Evolutionary conservation across 345 rosid genomes (phyloP), one percentile per base, ranked within the genome.

Genomic region (Camelina hispida): DNA sequence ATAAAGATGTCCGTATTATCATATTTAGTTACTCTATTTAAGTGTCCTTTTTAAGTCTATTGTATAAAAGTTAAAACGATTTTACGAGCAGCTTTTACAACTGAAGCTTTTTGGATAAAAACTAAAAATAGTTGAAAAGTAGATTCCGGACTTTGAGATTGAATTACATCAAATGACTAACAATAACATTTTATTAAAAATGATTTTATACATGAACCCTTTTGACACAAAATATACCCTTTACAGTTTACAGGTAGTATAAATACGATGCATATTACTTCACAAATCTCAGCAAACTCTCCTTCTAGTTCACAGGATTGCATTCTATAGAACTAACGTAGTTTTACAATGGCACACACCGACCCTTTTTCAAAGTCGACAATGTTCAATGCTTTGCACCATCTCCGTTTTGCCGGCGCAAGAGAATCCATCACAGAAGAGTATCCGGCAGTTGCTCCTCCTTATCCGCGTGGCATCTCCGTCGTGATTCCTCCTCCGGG

Each of bases 61-160:
- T 67, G 60, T 67, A 67, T 67, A 38, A 52, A 67, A 67, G 35
- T 52, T 66, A 22, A 20, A 22, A 20, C 34, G 48, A 51, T 51
- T 9, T 52, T 4, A 35, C n/a, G 42, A 30, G 16, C 17, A 44
- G 48, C 17, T 44, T 44, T 44, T 44, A 44, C 16, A 4, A 44
- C 48, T 15, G 48, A 44, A 15, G 46, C 12, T 13, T 46, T 46
- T 46, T 46, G 50, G 50, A 7, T 46, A 42, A 46, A 46, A 6
- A 5, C n/a, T 15, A 4, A 46, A 46, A 6, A 14, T 44, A 44
- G 50, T 44, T 14, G 50, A 44, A 44, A 44, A 44, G 8, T 44
- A 14, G 17, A 15, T 44, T 1, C 17, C 3, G 50, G 17, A 43
- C 46, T 0, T 43, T 43, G 7, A 5, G 14, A 43, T 5, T 43